phyloP scores from a whole-genome alignment of 2,329 filamentous ascomycete genomes.

The Phaeosphaeriaceae sp. region DNA sequence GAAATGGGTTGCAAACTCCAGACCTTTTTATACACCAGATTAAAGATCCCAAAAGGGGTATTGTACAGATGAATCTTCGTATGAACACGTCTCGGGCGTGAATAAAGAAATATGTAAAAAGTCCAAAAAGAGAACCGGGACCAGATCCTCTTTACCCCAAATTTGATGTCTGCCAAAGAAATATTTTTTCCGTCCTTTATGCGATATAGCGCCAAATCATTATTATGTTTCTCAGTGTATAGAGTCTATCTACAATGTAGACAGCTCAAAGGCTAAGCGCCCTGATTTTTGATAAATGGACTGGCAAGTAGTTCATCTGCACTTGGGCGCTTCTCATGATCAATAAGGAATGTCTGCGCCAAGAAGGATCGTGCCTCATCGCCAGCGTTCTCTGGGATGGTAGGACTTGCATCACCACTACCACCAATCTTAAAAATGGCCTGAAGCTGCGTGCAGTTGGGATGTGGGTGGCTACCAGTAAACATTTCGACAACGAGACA shows the following conservation, averaged over 20 bases:
- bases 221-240: not conserved
- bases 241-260: slow-evolving; percentile 3
- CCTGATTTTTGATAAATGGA: slow-evolving; percentile 77
- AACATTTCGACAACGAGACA: slow-evolving; percentile 99
- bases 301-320: slow-evolving; percentile 89
- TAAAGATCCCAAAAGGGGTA: slow-evolving; percentile 10
- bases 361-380: slow-evolving; percentile 85
- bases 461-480: slow-evolving; percentile 94
- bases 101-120: slow-evolving; percentile 3
- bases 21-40: slow-evolving; percentile 1
- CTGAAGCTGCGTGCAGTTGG: slow-evolving; percentile 94
- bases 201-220: slow-evolving; percentile 3
- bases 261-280: slow-evolving; percentile 24
- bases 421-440: slow-evolving; percentile 97
- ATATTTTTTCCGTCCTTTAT: slow-evolving; percentile 13
- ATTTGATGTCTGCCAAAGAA: not conserved
- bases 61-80: slow-evolving; percentile 18
- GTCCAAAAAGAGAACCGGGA: not conserved
- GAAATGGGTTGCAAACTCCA: not conserved
- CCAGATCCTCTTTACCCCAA: not conserved
- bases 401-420: slow-evolving; percentile 82
- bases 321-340: slow-evolving; percentile 88
- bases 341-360: slow-evolving; percentile 89
- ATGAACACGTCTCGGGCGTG: slow-evolving; percentile 20
- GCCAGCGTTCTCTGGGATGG: slow-evolving; percentile 85